Evolutionary conservation across 345 rosid species (phyloP).

Genomic region (Salix brachista): DNA sequence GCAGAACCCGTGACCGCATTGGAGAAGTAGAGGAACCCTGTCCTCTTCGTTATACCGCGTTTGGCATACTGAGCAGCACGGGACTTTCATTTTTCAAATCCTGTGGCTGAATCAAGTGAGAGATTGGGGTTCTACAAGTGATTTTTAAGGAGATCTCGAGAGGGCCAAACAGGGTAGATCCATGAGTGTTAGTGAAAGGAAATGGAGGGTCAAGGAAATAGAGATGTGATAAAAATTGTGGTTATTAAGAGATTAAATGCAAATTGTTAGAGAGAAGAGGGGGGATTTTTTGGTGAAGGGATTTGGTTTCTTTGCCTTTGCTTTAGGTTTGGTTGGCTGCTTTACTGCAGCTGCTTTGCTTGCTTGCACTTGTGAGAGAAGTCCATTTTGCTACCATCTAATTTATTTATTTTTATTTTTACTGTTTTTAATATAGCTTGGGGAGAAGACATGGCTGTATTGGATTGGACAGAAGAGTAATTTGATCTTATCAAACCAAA

Average conservation of each 20-base stretch:
- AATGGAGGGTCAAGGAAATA: not conserved
- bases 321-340: not conserved
- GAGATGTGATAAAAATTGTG: not conserved
- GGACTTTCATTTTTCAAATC: conserved; percentile 49
- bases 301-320: not conserved
- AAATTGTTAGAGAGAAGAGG: not conserved
- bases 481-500: too few species aligned
- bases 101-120: not conserved
- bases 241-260: not conserved
- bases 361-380: not conserved
- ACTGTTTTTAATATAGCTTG: too few species aligned
- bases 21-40: conserved; percentile 79
- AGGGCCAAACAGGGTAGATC: conserved; percentile 8
- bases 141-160: not conserved
- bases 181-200: not conserved
- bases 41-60: conserved; percentile 87
- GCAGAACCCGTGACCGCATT: conserved; percentile 97
- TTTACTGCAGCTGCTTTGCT: not conserved
- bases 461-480: too few species aligned
- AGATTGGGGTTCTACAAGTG: not conserved
- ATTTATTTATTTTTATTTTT: too few species aligned
- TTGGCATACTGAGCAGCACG: conserved; percentile 91
- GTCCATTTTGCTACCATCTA: too few species aligned
- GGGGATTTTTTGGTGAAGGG: not conserved
- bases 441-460: too few species aligned